Percentiles rank a stretch among this genome's conserved stretches.
phyloP scores from a whole-genome alignment of 306 rosid species.

The Hylodesmum podocarpum region DNA sequence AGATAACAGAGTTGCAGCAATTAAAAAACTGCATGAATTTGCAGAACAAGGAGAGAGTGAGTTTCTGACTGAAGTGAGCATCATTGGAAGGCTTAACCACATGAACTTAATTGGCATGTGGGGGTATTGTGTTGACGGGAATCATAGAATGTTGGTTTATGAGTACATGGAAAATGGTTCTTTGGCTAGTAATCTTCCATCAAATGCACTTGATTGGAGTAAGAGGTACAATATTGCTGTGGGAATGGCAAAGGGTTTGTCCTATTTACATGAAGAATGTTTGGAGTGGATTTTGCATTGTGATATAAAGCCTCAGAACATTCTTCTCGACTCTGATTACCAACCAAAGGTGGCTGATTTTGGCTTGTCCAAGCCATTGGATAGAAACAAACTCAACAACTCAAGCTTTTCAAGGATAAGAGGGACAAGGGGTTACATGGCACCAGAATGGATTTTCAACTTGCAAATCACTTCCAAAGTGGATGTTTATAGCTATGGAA shows the following conservation, averaged over 20 bases:
- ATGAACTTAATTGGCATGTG: conserved; percentile 31
- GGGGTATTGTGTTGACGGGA: conserved; percentile 28
- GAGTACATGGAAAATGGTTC: conserved; percentile 16
- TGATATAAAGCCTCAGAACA: conserved; percentile 14
- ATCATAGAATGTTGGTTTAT: conserved; percentile 25
- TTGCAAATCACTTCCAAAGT: conserved; percentile 11
- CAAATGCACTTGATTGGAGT: background rate
- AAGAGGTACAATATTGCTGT: background rate
- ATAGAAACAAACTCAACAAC: conserved; percentile 13
- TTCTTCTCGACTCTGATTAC: conserved; percentile 6
- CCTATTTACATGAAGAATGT: conserved; percentile 13
- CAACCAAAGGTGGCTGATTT: conserved; percentile 19
- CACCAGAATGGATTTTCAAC: conserved; percentile 21
- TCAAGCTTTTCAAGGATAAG: conserved; percentile 42
- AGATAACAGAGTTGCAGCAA: conserved; percentile 42
- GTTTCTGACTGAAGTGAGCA: conserved; percentile 21
- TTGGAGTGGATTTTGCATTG: conserved; percentile 16
- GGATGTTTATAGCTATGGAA: conserved; percentile 11
- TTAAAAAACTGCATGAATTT: conserved; percentile 33
- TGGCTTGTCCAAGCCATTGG: conserved; percentile 18
- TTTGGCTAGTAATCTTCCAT: background rate
- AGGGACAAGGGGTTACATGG: conserved; percentile 46
- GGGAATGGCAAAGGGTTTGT: conserved; percentile 14
- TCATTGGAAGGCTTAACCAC: conserved; percentile 30
- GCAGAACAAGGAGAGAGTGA: conserved; percentile 34